These are phyloP conservation scores for Candida gorgasii DNA, from an alignment of 805 yeast genomes.

Conservation along the genomic window DNA sequence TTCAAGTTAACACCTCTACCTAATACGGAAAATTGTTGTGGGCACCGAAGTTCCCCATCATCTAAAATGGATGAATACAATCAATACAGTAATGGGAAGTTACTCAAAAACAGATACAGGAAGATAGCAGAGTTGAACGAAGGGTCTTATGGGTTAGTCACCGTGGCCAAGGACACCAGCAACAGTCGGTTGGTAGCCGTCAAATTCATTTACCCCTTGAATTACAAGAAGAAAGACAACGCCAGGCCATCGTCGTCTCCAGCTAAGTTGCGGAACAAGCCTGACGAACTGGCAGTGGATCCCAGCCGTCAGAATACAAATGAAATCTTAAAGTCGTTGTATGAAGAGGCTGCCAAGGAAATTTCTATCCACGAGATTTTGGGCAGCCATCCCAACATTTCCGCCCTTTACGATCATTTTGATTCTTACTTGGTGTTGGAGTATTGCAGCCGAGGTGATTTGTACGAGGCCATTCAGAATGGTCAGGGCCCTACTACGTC, in stretches of 20 bases:
- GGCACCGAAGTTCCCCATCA: too few relatives aligned
- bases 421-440: conserved; percentile 64
- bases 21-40: too few relatives aligned
- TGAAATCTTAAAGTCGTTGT: conserved; percentile 29
- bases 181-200: conserved; percentile 68
- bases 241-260: conserved; percentile 36
- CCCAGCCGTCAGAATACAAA: conserved; percentile 14
- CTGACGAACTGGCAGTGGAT: not conserved
- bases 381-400: conserved; percentile 51
- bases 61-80: conserved; percentile 40
- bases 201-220: conserved; percentile 72
- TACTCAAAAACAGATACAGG: conserved; percentile 62
- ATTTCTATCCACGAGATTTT: conserved; percentile 63
- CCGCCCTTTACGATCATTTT: conserved; percentile 48
- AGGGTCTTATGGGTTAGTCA: conserved; percentile 92
- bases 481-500: conserved; percentile 63
- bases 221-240: conserved; percentile 28
- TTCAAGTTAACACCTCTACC: too few relatives aligned
- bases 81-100: conserved; percentile 37
- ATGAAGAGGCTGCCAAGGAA: conserved; percentile 66
- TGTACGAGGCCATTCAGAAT: conserved; percentile 74
- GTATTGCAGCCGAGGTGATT: conserved; percentile 84
- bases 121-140: conserved; percentile 78
- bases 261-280: conserved; percentile 26
- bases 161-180: conserved; percentile 74